Percentiles rank a stretch among this genome's conserved stretches.
phyloP scores from a whole-genome alignment of 2,329 filamentous ascomycete species.

The Diaporthe velutina region DNA sequence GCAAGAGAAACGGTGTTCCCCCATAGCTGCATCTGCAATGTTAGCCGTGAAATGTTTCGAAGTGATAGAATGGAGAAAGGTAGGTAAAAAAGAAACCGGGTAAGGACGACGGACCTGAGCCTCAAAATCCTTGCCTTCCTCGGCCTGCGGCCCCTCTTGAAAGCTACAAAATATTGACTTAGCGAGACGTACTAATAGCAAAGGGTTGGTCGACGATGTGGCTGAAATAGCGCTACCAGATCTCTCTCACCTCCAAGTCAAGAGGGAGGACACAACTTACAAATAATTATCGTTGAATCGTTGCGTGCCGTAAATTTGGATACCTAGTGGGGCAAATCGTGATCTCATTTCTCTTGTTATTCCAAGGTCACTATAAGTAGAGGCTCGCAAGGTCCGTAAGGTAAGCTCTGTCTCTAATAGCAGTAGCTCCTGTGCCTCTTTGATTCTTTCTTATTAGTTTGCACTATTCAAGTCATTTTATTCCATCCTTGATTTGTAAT shows the following conservation, averaged over 20 bases:
- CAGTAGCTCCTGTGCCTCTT: not conserved
- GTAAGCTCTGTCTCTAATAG: not conserved
- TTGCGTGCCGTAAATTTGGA: not conserved
- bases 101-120: not conserved
- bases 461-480: not conserved
- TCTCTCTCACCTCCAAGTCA: not conserved
- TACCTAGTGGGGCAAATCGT: not conserved
- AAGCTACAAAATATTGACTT: not conserved
- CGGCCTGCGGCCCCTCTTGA: not conserved
- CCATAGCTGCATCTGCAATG: not conserved
- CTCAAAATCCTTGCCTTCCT: not conserved
- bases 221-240: not conserved
- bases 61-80: not conserved
- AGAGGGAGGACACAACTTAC: not conserved
- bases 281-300: not conserved
- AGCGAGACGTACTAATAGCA: not conserved
- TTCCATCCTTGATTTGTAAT: too few relatives aligned
- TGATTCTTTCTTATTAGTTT: not conserved
- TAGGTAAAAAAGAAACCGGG: too few relatives aligned
- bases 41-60: not conserved
- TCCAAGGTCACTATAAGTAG: not conserved
- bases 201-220: not conserved
- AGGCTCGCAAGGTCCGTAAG: not conserved
- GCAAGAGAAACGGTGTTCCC: not conserved
- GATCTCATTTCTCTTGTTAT: not conserved